These are phyloP conservation scores for Phytophthora fragariae DNA, from an alignment of 352 stramenopile genomes.

Conservation along the genomic window DNA sequence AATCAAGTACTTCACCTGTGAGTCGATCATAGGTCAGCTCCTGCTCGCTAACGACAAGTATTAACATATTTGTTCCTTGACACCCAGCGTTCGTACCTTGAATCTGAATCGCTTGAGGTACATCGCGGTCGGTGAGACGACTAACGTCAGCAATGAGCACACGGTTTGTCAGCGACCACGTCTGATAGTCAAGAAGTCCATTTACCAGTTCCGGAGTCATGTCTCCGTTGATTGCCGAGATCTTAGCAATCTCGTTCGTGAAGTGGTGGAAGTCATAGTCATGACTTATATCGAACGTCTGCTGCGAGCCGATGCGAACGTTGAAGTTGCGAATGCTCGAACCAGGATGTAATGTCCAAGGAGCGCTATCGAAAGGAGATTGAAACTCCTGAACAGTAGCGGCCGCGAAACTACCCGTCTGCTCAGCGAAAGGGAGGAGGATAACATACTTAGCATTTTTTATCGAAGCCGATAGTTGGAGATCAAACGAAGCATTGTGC, in stretches of 20 bases:
- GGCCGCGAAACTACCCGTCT: neutral
- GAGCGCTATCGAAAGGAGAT: neutral
- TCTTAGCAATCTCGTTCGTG: neutral
- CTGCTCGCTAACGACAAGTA: neutral
- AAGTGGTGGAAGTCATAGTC: neutral
- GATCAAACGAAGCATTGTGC: neutral
- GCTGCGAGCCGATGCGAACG: neutral
- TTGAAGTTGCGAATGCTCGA: neutral
- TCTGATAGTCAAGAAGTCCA: too few species aligned
- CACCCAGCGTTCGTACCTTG: neutral
- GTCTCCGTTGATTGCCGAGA: conserved; percentile 28
- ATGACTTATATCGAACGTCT: neutral
- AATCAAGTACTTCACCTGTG: neutral
- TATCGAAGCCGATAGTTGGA: neutral
- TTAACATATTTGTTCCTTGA: neutral
- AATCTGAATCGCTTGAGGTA: too few species aligned
- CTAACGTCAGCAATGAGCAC: too few species aligned
- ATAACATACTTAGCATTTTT: conserved; percentile 7
- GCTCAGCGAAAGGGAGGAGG: neutral
- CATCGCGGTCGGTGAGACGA: too few species aligned
- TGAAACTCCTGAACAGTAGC: conserved; percentile 7
- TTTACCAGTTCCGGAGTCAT: conserved; percentile 1
- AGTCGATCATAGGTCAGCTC: neutral
- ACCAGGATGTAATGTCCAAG: conserved; percentile 8
- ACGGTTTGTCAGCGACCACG: too few species aligned